Base-by-base conservation (phyloP, 495 filamentous ascomycete genomes). In the Xylaria grammica region DNA sequence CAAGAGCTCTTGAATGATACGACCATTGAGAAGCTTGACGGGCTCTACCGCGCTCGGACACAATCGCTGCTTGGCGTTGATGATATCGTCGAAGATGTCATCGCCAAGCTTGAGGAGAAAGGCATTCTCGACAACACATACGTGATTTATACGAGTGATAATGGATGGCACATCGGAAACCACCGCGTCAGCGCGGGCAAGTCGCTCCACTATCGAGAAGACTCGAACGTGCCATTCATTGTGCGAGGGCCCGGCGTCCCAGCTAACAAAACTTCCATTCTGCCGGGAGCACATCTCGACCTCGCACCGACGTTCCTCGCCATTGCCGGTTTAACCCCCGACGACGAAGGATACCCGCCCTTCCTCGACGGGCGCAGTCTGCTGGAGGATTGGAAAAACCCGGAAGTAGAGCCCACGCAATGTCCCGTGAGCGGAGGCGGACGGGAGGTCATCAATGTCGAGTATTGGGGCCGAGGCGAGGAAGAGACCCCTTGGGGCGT, bases 161-260 rank as follows among this genome's bases (percentile, higher is more conserved):
- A 88, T 59, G 86, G 86, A 0, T 89, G 84, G 70, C 84, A 88
- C 63, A 84, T 88, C 60, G 84, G 85, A 15, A 85, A 88, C 57
- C 85, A 88, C 62, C 80, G 86, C 10, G 60, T 87, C 5, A 79
- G 80, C 7, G 84, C 85, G 2, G 86, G 86, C 0, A 88, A 89
- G 70, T 75, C 80, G 10, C 83, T 82, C 34, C 82, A 81, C 0
- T 88, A 79, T 51, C 80, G 84, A 50, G 83, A 86, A 63, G 86
- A 88, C 65, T 84, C 88, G 46, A 84, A 86, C 6, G 79, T 89
- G 0, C 86, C 86, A 0, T 73, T 88, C 30, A 69, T 81, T 32
- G 78, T 86, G 30, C 77, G 83, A 0, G 84, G 83, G 0, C 82
- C 84, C 0, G 79, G 80, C 1, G 65, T 86, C 13, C 68, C 79